A percentile compares a stretch with the other conserved stretches of the same genome.
These are phyloP conservation scores for Extremus antarcticus DNA, from an alignment of 495 filamentous ascomycete species.

Conservation along the genomic window DNA sequence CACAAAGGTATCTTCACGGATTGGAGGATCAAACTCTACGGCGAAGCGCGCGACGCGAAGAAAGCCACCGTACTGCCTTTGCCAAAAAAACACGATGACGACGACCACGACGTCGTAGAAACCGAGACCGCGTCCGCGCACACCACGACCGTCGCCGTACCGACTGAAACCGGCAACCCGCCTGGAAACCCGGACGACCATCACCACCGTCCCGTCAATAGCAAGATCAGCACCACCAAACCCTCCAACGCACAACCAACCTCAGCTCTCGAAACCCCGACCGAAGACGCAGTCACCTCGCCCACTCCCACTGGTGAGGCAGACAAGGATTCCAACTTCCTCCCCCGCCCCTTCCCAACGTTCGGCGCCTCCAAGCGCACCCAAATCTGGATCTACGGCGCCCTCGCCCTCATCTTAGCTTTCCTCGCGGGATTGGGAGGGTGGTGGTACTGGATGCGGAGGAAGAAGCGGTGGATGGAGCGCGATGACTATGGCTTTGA, in stretches of 20 bases:
- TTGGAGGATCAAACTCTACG: constrained; percentile 93
- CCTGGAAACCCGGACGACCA: constrained; percentile 54
- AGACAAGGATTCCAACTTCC: constrained; percentile 38
- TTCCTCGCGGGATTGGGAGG: constrained; percentile 72
- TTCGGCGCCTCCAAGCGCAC: constrained; percentile 85
- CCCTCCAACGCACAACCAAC: constrained; percentile 24
- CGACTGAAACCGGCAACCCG: constrained; percentile 36
- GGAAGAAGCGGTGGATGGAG: constrained; percentile 60
- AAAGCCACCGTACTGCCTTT: constrained; percentile 66
- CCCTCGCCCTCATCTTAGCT: constrained; percentile 66
- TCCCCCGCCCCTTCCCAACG: constrained; percentile 88
- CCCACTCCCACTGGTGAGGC: constrained; percentile 9
- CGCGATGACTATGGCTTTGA: constrained; percentile 92
- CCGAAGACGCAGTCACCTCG: constrained; percentile 6
- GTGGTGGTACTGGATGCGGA: constrained; percentile 69
- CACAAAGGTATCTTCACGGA: constrained; percentile 69
- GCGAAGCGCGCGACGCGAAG: constrained; percentile 64
- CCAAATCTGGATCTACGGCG: constrained; percentile 90
- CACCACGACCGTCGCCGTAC: constrained; percentile 41
- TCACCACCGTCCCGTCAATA: constrained; percentile 64
- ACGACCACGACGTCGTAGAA: constrained; percentile 57
- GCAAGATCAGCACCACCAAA: constrained; percentile 40
- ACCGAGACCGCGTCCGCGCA: constrained; percentile 32
- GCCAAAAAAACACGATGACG: constrained; percentile 73
- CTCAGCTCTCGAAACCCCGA: neutral